phyloP scores from a whole-genome alignment of 176 grass and related monocot genomes.

The Areca catechu region DNA sequence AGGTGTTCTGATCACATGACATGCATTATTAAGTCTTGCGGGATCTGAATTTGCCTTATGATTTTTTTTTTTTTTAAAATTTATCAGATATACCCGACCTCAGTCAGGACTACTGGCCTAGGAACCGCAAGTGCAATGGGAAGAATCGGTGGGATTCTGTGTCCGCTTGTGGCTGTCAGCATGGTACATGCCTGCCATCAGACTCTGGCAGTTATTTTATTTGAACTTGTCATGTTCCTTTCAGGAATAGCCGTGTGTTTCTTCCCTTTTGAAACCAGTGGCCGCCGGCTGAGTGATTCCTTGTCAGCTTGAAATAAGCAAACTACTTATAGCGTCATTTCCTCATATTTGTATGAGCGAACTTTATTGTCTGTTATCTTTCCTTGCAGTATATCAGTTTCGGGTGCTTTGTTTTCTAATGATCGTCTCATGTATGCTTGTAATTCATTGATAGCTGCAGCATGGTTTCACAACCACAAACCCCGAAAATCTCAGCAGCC shows the following conservation, averaged over 20 bases:
- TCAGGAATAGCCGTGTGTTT: slow-evolving; percentile 42
- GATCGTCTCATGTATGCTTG: too few species aligned
- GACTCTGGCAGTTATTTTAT: slow-evolving; percentile 47
- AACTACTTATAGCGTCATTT: too few species aligned
- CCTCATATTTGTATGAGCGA: too few species aligned
- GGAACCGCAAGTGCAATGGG: slow-evolving; percentile 64
- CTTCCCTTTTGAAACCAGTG: slow-evolving; percentile 84
- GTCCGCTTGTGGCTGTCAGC: slow-evolving; percentile 68
- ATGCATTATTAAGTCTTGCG: too few species aligned
- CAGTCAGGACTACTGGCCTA: slow-evolving; percentile 63
- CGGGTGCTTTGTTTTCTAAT: too few species aligned
- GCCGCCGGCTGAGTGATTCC: slow-evolving; percentile 61
- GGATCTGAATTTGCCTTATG: too few species aligned
- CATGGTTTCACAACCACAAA: too few species aligned
- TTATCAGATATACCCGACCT: slow-evolving; percentile 81
- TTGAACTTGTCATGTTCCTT: slow-evolving; percentile 58
- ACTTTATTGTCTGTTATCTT: too few species aligned
- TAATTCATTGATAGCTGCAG: too few species aligned
- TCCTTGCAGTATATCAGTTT: too few species aligned
- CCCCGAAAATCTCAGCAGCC: too few species aligned
- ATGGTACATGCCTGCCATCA: slow-evolving; percentile 76
- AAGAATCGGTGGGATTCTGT: slow-evolving; percentile 69
- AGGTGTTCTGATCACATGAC: too few species aligned
- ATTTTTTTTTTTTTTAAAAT: background rate
- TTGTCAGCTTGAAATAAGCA: slow-evolving; percentile 19